Percentiles rank a stretch among this genome's conserved stretches.
These are phyloP conservation scores for Tremella mesenterica DNA, from an alignment of 768 basidiomycete species.

Conservation along the genomic window DNA sequence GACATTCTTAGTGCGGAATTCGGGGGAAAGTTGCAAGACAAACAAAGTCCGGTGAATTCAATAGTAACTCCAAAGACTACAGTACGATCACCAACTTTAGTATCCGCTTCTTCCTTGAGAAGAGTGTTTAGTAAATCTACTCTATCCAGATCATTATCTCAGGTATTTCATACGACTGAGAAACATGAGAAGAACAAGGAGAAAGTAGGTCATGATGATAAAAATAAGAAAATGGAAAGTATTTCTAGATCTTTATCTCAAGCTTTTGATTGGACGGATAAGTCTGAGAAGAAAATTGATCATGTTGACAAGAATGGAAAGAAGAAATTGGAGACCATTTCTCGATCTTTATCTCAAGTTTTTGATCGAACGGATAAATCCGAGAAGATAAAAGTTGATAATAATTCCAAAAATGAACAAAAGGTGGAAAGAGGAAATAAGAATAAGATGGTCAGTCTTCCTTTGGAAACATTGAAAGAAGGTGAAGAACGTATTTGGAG, in stretches of 20 bases:
- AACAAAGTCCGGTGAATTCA: neutral
- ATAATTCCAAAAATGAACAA: neutral
- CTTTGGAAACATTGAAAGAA: neutral
- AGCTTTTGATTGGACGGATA: too few species aligned
- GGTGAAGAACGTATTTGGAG: neutral
- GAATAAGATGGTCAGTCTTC: neutral
- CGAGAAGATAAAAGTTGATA: neutral
- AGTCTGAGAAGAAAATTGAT: too few species aligned
- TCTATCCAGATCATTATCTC: too few species aligned
- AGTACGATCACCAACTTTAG: too few species aligned
- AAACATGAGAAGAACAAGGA: too few species aligned
- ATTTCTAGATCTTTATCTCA: too few species aligned
- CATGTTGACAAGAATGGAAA: too few species aligned
- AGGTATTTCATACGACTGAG: too few species aligned
- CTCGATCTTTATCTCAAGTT: neutral
- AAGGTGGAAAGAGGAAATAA: neutral
- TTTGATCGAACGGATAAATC: neutral
- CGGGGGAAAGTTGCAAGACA: neutral
- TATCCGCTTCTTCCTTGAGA: neutral
- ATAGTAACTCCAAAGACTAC: too few species aligned
- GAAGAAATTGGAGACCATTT: too few species aligned
- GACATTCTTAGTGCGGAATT: neutral
- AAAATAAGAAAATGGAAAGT: too few species aligned
- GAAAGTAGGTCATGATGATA: too few species aligned
- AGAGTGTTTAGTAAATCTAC: neutral